Conservation (phyloP, 1,284 basidiomycete species). For the Apiotrichum akiyoshidainum region DNA sequence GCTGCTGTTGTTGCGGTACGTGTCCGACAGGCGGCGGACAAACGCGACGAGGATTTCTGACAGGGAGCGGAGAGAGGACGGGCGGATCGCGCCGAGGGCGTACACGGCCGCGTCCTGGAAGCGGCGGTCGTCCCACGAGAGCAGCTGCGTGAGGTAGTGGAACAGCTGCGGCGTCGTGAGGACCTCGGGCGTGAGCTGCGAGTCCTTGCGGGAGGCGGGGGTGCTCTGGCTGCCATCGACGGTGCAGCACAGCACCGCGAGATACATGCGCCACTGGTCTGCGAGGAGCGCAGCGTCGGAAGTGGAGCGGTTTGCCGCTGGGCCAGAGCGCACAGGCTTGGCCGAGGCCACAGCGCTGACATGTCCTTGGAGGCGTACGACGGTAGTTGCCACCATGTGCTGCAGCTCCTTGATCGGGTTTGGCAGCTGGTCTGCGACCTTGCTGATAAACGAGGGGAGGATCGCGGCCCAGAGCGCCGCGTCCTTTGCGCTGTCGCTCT, state of each 20-base stretch:
- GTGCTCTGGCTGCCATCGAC: conserved; percentile 57
- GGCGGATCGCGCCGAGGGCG: conserved; percentile 81
- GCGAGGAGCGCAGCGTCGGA: conserved; percentile 65
- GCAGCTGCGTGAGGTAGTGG: conserved; percentile 76
- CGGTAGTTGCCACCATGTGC: conserved; percentile 42
- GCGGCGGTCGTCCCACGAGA: conserved; percentile 76
- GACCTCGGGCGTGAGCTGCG: conserved; percentile 43
- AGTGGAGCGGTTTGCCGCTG: conserved; percentile 14
- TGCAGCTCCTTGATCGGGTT: conserved; percentile 48
- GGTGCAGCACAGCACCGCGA: conserved; percentile 76
- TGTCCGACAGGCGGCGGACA: conserved; percentile 68
- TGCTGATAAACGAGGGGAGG: conserved; percentile 47
- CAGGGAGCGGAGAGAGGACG: conserved; percentile 70
- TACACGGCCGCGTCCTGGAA: conserved; percentile 83
- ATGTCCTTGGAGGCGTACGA: conserved; percentile 50
- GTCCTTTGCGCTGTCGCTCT: conserved; percentile 51
- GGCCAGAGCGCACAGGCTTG: not conserved
- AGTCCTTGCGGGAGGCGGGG: conserved; percentile 56
- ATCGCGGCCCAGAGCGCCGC: conserved; percentile 51
- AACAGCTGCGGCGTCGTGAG: conserved; percentile 69
- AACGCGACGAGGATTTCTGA: conserved; percentile 79
- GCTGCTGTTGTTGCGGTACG: conserved; percentile 19
- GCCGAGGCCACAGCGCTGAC: conserved; percentile 44
- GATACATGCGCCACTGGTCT: conserved; percentile 85
- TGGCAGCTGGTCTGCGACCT: conserved; percentile 46